A percentile compares a stretch with the other conserved stretches of the same genome.
Conservation (phyloP, 2,329 filamentous ascomycete species). For the Sclerotinia borealis region DNA sequence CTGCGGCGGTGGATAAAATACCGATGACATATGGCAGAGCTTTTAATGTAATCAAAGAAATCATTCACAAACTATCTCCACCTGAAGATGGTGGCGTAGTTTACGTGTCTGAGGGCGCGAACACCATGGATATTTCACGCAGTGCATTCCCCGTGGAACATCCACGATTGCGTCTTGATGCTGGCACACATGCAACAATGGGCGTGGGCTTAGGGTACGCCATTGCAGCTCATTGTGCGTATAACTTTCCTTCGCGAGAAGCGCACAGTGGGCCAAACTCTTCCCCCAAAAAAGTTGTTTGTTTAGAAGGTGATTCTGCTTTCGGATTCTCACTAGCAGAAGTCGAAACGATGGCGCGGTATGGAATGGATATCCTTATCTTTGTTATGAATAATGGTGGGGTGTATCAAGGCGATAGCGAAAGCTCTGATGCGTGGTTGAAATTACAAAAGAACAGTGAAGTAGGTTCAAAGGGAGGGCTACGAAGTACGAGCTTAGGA, state of each 20-base stretch:
- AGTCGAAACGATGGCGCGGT: conserved; percentile 50
- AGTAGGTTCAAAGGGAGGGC: conserved; percentile 30
- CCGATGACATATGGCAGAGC: conserved; percentile 46
- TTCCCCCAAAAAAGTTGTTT: conserved; percentile 45
- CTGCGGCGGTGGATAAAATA: conserved; percentile 36
- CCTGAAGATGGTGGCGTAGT: conserved; percentile 43
- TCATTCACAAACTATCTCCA: conserved; percentile 41
- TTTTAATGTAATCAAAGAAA: conserved; percentile 46
- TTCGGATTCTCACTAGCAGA: conserved; percentile 51
- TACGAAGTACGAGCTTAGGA: conserved; percentile 44
- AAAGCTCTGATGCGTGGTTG: conserved; percentile 38
- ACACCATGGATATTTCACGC: conserved; percentile 56
- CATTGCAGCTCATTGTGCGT: conserved; percentile 50
- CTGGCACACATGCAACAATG: conserved; percentile 54
- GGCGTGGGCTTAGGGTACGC: conserved; percentile 52
- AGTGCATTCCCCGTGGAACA: conserved; percentile 47
- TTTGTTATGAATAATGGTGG: conserved; percentile 52
- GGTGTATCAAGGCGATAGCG: conserved; percentile 41
- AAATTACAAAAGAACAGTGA: conserved; percentile 37
- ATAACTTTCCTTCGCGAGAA: conserved; percentile 40
- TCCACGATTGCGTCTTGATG: conserved; percentile 50
- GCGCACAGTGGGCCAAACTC: conserved; percentile 27
- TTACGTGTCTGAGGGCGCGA: conserved; percentile 53
- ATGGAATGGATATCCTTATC: conserved; percentile 48
- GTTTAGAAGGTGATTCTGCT: conserved; percentile 49